These are phyloP conservation scores for Sphagnum contortum DNA, from an alignment of 225 moss, liverwort and hornwort genomes.

Conservation along the genomic window DNA sequence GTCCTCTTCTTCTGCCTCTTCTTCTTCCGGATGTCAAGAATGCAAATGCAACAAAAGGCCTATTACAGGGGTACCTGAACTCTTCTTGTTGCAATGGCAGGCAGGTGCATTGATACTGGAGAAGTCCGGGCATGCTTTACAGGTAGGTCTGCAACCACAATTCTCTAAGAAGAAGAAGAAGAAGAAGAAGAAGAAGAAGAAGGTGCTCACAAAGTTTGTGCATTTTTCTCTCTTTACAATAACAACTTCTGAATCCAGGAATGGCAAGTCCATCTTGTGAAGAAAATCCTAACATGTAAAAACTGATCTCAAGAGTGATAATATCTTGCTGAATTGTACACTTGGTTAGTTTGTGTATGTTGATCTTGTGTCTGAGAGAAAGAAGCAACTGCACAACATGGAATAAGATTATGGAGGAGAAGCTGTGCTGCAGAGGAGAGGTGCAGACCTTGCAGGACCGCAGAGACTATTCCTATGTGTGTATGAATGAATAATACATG, in stretches of 20 bases:
- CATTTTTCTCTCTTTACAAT: neutral
- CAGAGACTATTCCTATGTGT: neutral
- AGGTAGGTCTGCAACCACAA: conserved; percentile 11
- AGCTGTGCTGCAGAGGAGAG: conserved; percentile 21
- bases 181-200: neutral
- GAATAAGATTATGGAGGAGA: conserved; percentile 31
- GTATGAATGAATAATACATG: too few species aligned
- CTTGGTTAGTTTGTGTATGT: too few species aligned
- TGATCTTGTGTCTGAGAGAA: too few species aligned
- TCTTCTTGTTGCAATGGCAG: conserved; percentile 3
- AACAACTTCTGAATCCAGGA: neutral
- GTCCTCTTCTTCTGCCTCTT: too few species aligned
- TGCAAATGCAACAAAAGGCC: too few species aligned
- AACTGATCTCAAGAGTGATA: too few species aligned
- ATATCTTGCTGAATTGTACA: too few species aligned
- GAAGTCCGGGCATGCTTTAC: conserved; percentile 33
- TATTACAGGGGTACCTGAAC: too few species aligned
- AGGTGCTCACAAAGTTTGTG: conserved; percentile 3
- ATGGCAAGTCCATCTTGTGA: neutral
- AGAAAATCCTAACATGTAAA: too few species aligned
- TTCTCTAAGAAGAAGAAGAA: too few species aligned
- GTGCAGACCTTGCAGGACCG: conserved; percentile 26
- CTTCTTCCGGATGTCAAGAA: too few species aligned
- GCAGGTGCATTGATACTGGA: conserved; percentile 38
- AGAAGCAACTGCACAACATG: too few species aligned